Evolutionary conservation across 2,329 filamentous ascomycete genomes (phyloP), one percentile per base, ranked within the genome.

Genomic region (Exophiala bonariae): DNA sequence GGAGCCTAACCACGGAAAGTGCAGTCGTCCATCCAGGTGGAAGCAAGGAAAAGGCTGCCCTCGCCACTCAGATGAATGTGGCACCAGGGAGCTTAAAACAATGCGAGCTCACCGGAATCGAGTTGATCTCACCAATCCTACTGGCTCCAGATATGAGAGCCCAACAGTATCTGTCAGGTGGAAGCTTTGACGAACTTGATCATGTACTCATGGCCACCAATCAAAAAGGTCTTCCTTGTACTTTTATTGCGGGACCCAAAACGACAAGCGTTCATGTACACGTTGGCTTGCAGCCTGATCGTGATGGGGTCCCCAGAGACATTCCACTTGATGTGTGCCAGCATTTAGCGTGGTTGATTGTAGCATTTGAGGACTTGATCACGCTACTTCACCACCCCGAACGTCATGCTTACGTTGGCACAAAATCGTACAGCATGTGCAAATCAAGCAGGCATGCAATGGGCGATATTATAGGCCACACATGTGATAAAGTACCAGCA

Each of bases 321-420:
- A 43, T 44, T 18, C 48, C 48, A 3, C 13, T 46, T 13, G 18
- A 41, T 1, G n/a, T 50, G 10, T 20, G 50, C 14, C 43, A 43
- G n/a, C 50, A 50, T 20, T 20, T 54, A 5, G 43, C 50, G 11
- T 54, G 36, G 35, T 35, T 54, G n/a, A 33, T 42, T 14, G 4
- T 54, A 3, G 23, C 18, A 8, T 54, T 47, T 17, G 50, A 54
- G 32, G 40, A 54, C 28, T 20, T 36, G 28, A 47, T 54, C 28
- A 44, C 43, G 10, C 33, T 54, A 13, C 40, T 54, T 11, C 50
- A 49, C 18, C 46, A 49, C 26, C 46, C 46, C 4, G 42, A 49
- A 23, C 46, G 50, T 14, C 42, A 36, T 13, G 42, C 37, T 6
- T 49, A 43, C 30, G 16, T 10, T 3, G 10, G 14, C 2, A 53